phyloP scores from a whole-genome alignment of 805 yeast species.

The Sugiyamaella chiloensis region DNA sequence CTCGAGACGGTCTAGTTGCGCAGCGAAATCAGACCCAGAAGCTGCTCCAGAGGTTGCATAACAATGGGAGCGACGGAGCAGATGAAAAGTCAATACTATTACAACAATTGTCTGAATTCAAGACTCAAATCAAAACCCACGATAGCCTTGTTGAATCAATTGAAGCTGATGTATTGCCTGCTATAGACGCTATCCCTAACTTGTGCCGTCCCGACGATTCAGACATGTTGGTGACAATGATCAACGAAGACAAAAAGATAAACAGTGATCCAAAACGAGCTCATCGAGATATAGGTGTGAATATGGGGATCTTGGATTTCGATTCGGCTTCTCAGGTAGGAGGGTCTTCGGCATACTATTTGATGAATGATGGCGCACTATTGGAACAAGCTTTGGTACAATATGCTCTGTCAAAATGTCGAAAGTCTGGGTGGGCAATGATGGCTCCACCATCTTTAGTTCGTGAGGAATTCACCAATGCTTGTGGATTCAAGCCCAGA shows the following conservation, averaged over 20 bases:
- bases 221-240: constrained; percentile 18
- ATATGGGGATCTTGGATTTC: constrained; percentile 67
- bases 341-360: constrained; percentile 73
- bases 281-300: constrained; percentile 69
- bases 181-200: constrained; percentile 34
- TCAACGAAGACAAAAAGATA: constrained; percentile 21
- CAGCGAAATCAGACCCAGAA: constrained; percentile 21
- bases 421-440: constrained; percentile 62
- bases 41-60: constrained; percentile 19
- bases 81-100: constrained; percentile 1
- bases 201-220: constrained; percentile 26
- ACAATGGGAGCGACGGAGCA: background rate
- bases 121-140: constrained; percentile 18
- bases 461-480: constrained; percentile 67
- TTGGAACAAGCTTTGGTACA: constrained; percentile 88
- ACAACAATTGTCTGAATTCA: constrained; percentile 16
- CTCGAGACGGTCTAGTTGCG: constrained; percentile 18
- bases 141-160: constrained; percentile 17
- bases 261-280: constrained; percentile 26
- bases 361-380: constrained; percentile 79
- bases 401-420: constrained; percentile 67
- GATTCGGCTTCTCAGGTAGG: constrained; percentile 67
- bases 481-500: constrained; percentile 94
- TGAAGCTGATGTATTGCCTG: constrained; percentile 14
- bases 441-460: constrained; percentile 85